Percentiles rank a stretch among this genome's conserved stretches.
phyloP scores from a whole-genome alignment of 495 filamentous ascomycete species.

The Penicillium bialowiezense region DNA sequence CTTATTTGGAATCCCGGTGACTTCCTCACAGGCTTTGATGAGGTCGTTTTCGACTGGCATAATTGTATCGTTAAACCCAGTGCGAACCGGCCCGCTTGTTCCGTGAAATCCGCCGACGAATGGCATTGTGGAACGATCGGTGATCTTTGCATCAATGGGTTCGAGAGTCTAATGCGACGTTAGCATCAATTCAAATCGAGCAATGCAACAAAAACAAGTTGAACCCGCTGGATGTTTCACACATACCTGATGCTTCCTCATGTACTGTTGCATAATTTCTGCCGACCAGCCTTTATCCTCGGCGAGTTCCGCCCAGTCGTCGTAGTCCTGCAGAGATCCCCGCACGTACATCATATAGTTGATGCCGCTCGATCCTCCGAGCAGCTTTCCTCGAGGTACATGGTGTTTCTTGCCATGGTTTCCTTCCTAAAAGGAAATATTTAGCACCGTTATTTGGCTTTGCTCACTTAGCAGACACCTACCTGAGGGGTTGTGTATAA shows the following conservation, averaged over 20 bases:
- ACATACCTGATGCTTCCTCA: conserved; percentile 24
- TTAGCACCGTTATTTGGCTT: neutral
- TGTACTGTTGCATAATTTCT: conserved; percentile 29
- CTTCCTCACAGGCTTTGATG: conserved; percentile 25
- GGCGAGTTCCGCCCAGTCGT: conserved; percentile 45
- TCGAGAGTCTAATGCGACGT: conserved; percentile 11
- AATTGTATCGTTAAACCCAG: conserved; percentile 26
- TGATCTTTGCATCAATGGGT: conserved; percentile 13
- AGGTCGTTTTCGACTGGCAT: conserved; percentile 24
- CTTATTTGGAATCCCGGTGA: conserved; percentile 13
- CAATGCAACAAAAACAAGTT: no score
- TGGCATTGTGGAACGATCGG: conserved; percentile 14
- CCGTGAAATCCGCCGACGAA: conserved; percentile 26
- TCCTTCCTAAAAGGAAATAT: conserved; percentile 17
- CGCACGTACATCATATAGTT: conserved; percentile 42
- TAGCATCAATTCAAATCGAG: neutral
- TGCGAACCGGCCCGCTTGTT: conserved; percentile 25
- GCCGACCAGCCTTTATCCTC: conserved; percentile 39
- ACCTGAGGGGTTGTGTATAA: conserved; percentile 53
- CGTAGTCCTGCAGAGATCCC: conserved; percentile 35
- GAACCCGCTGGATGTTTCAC: no score
- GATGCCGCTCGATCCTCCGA: conserved; percentile 58
- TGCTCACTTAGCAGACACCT: neutral
- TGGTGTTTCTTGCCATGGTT: conserved; percentile 23
- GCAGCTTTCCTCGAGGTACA: conserved; percentile 48